phyloP scores from a whole-genome alignment of 345 rosid species.

The Aquilaria malaccensis region DNA sequence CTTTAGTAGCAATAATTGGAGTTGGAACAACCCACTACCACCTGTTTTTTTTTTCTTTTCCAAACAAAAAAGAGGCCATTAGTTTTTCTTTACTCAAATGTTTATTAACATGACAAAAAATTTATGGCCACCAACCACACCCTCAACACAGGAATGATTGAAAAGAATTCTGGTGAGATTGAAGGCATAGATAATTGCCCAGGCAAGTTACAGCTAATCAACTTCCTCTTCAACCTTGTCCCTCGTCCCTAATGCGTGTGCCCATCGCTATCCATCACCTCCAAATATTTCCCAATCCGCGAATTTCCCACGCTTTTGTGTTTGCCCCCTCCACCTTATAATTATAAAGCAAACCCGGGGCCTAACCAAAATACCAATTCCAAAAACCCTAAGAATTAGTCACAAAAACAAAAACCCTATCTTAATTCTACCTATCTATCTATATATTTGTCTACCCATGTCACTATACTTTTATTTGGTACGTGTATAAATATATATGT shows the following conservation, averaged over 20 bases:
- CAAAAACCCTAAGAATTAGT: background rate
- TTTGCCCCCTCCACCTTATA: background rate
- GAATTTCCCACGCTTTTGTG: constrained; percentile 30
- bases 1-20: too few species aligned
- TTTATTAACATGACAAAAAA: background rate
- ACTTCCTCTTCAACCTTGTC: too few species aligned
- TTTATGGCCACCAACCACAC: background rate
- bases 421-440: background rate
- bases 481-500: too few species aligned
- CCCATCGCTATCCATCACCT: background rate
- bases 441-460: background rate
- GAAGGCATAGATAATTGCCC: background rate
- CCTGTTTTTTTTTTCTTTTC: too few species aligned
- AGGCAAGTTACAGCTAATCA: constrained; percentile 26
- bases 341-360: background rate
- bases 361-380: background rate
- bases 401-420: background rate
- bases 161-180: background rate
- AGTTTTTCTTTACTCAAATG: too few species aligned
- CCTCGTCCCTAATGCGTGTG: constrained; percentile 27
- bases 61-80: too few species aligned
- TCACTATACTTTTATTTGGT: background rate
- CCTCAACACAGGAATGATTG: background rate
- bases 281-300: constrained; percentile 21
- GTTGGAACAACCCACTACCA: too few species aligned